Evolutionary conservation across 2,329 filamentous ascomycete species (phyloP).

Genomic region (Mollisia scopiformis): DNA sequence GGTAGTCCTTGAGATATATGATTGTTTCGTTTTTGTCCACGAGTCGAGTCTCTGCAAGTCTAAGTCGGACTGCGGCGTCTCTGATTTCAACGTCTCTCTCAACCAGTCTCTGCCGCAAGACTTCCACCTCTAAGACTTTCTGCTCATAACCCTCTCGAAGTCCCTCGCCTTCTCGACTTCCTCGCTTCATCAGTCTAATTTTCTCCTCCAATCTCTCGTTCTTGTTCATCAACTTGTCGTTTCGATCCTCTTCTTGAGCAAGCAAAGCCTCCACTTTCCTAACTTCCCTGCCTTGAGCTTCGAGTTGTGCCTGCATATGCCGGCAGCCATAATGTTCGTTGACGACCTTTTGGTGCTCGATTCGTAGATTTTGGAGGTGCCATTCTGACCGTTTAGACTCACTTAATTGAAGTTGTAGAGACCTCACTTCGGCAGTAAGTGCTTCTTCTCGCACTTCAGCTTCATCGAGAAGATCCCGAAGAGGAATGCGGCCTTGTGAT

Average conservation of each 20-base stretch:
- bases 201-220: slow-evolving; percentile 28
- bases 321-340: slow-evolving; percentile 25
- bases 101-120: slow-evolving; percentile 16
- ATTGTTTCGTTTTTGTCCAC: slow-evolving; percentile 23
- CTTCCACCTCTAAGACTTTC: slow-evolving; percentile 25
- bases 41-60: slow-evolving; percentile 21
- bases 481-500: slow-evolving; percentile 8
- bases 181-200: slow-evolving; percentile 23
- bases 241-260: slow-evolving; percentile 17
- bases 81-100: slow-evolving; percentile 23
- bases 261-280: slow-evolving; percentile 19
- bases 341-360: slow-evolving; percentile 17
- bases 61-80: slow-evolving; percentile 20
- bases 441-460: slow-evolving; percentile 20
- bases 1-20: slow-evolving; percentile 21
- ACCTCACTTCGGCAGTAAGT: slow-evolving; percentile 18
- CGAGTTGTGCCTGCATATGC: slow-evolving; percentile 18
- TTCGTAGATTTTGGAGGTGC: slow-evolving; percentile 18
- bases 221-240: slow-evolving; percentile 12
- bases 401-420: slow-evolving; percentile 23
- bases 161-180: slow-evolving; percentile 13
- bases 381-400: slow-evolving; percentile 22
- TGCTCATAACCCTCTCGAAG: slow-evolving; percentile 27
- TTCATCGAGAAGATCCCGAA: slow-evolving; percentile 23
- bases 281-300: slow-evolving; percentile 17